Percentiles rank a stretch among this genome's conserved stretches.
Conservation (phyloP, 148 eudicot species). For the Chenopodium berlandieri region DNA sequence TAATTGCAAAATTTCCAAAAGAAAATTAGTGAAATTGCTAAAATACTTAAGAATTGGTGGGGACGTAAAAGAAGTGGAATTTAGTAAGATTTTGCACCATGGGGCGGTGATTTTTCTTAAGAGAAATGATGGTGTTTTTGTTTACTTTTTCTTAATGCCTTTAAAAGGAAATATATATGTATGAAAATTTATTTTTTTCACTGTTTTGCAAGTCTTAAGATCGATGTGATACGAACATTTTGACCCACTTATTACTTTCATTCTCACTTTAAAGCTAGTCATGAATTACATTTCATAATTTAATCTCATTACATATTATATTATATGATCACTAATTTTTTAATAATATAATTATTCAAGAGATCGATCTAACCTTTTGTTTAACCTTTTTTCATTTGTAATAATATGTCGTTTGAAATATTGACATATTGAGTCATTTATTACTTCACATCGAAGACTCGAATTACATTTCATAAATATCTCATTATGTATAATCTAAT, state of each 20-base stretch:
- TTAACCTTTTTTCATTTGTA: too few relatives aligned
- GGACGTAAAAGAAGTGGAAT: constrained; percentile 21
- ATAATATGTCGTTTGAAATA: too few relatives aligned
- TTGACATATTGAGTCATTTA: too few relatives aligned
- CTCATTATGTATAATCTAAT: too few relatives aligned
- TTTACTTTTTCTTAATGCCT: constrained; percentile 30
- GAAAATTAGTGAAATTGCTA: constrained; percentile 5
- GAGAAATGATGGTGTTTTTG: constrained; percentile 34
- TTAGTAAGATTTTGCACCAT: constrained; percentile 19
- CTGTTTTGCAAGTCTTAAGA: neutral
- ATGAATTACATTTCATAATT: too few relatives aligned
- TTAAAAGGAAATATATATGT: constrained; percentile 4
- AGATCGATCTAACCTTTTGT: too few relatives aligned
- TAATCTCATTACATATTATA: too few relatives aligned
- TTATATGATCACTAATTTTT: too few relatives aligned
- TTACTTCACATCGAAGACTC: too few relatives aligned
- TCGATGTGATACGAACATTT: constrained; percentile 1
- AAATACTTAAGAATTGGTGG: constrained; percentile 18
- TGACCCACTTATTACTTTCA: neutral
- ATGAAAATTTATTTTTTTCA: neutral
- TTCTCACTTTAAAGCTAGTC: too few relatives aligned
- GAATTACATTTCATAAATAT: too few relatives aligned
- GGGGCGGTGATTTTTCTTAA: constrained; percentile 22
- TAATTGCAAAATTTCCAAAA: constrained; percentile 9
- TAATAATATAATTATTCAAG: too few relatives aligned